phyloP scores from a whole-genome alignment of 306 rosid genomes.

The Mimosa bimucronata region DNA sequence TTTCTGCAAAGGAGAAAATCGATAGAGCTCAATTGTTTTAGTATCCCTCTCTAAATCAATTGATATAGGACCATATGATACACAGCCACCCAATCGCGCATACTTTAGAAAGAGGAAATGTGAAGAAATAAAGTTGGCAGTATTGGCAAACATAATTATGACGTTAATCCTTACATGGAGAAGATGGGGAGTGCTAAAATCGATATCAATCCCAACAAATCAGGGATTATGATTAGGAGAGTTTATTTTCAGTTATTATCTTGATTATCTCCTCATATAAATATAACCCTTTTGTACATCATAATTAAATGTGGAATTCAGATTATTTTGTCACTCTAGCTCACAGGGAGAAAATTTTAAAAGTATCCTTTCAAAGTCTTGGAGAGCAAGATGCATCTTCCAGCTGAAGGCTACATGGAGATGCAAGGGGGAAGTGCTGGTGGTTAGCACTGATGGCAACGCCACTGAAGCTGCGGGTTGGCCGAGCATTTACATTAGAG shows the following conservation, averaged over 20 bases:
- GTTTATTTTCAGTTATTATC: too few relatives aligned
- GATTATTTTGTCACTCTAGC: too few relatives aligned
- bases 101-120: not conserved
- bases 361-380: not conserved
- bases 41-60: constrained; percentile 21
- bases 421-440: too few relatives aligned
- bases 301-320: too few relatives aligned
- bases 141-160: not conserved
- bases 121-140: constrained; percentile 5
- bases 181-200: too few relatives aligned
- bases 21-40: constrained; percentile 11
- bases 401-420: not conserved
- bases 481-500: too few relatives aligned
- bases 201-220: too few relatives aligned
- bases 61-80: not conserved
- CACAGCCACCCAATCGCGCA: not conserved
- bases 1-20: not conserved
- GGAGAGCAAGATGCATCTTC: not conserved
- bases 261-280: too few relatives aligned
- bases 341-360: not conserved
- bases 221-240: too few relatives aligned
- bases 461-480: too few relatives aligned
- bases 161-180: not conserved
- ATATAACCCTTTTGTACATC: too few relatives aligned
- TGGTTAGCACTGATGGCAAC: too few relatives aligned